phyloP scores from a whole-genome alignment of 2,329 filamentous ascomycete species.

The Furcasterigmium furcatum region DNA sequence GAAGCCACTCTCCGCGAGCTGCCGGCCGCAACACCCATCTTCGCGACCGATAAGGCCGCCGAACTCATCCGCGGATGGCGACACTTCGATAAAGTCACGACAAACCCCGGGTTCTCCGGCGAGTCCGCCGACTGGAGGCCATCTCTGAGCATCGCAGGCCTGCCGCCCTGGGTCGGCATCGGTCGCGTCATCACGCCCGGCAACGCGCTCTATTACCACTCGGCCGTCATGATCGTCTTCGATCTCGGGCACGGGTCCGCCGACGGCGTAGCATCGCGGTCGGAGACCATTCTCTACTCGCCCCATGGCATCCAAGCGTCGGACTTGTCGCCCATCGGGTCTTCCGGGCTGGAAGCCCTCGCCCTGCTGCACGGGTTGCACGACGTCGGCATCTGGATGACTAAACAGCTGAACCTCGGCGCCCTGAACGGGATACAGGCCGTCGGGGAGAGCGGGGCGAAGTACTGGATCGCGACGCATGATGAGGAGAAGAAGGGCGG shows the following conservation, averaged over 20 bases:
- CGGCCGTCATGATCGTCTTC: conserved; percentile 58
- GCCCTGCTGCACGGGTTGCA: conserved; percentile 64
- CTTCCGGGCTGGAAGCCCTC: conserved; percentile 44
- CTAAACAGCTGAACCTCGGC: conserved; percentile 61
- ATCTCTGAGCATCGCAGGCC: conserved; percentile 12
- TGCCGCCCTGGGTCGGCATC: conserved; percentile 62
- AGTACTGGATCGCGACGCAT: conserved; percentile 65
- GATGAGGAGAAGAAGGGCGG: conserved; percentile 60
- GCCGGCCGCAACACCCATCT: conserved; percentile 48
- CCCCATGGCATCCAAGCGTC: conserved; percentile 12
- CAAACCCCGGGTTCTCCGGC: conserved; percentile 40
- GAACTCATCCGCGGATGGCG: conserved; percentile 53
- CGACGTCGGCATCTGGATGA: conserved; percentile 47
- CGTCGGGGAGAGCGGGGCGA: conserved; percentile 46
- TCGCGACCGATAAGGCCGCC: conserved; percentile 57
- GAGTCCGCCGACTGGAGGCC: conserved; percentile 17
- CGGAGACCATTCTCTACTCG: conserved; percentile 10
- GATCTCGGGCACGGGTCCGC: conserved; percentile 40
- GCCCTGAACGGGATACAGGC: conserved; percentile 58
- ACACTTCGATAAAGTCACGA: conserved; percentile 55
- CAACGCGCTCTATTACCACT: conserved; percentile 59
- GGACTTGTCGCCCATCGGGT: conserved; percentile 39
- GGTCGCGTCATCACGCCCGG: conserved; percentile 49
- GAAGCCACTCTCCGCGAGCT: conserved; percentile 56
- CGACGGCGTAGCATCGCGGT: conserved; percentile 26